Base-by-base conservation (phyloP, 768 basidiomycete species). In the Lactifluus echinatus region DNA sequence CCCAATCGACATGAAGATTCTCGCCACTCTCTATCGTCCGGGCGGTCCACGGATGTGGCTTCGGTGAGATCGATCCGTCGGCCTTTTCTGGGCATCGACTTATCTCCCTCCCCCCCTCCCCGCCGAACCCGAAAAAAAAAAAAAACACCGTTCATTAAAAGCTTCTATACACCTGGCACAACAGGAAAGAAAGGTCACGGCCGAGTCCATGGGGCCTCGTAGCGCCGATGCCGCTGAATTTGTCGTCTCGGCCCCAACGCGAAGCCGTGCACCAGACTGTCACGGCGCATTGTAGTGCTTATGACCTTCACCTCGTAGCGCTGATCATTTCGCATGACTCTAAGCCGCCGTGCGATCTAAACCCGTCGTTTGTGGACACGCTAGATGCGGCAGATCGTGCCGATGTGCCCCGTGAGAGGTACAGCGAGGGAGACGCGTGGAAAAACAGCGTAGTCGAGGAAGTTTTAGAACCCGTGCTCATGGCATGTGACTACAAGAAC, bases 91-190 rank as follows among this genome's bases (percentile, higher is more conserved):
- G 28, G 47, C 49, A 46, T 2, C n/a, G 31, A 24, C 44, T 53
- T 31, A 53, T 55, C 59, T 43, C 28, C 33, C 47, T 42, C 21
- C 21, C 12, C 40, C 21, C 39, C 39, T 8, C 39, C 19, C 39
- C 39, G 31, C 31, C 31, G 5, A 31, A 4, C 39, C 39, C 19
- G 2, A n/a, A 48, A 37, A 24, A 34, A 45, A n/a, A 48, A 37
- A 24, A 34, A 45, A 43, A 3, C 31, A 14, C 36, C 44, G 21
- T 19, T 1, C 33, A 0, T 19, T 17, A 3, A 29, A 56, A 70
- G 70, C 67, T 71, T 43, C 66, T 70, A 11, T 70, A 70, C 57
- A 64, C 62, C 23, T 71, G 70, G 70, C 70, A 71, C 56, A 65
- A 65, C 53, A 62, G 62, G 57, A 71, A 69, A 40, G 67, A 69